These are phyloP conservation scores for Corniculantispora saksenae DNA, from an alignment of 2,329 filamentous ascomycete species.

Conservation along the genomic window DNA sequence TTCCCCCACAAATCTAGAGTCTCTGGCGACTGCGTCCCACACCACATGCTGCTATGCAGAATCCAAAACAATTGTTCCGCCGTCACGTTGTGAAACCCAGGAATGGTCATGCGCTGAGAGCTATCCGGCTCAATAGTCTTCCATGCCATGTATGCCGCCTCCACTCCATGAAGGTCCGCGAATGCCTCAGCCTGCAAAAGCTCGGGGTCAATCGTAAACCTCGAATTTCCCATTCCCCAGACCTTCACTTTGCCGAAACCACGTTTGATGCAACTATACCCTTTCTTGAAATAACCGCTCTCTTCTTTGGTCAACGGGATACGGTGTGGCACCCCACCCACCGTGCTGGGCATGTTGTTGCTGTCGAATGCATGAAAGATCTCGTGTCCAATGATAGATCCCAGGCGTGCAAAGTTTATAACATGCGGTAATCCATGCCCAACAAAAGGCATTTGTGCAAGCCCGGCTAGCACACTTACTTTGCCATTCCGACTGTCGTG, in stretches of 20 bases:
- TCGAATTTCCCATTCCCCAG: background rate
- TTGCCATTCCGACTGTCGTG: no score
- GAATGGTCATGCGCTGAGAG: conserved; percentile 31
- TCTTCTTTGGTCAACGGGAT: background rate
- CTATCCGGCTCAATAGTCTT: conserved; percentile 35
- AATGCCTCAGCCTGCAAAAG: background rate
- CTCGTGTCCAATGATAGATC: background rate
- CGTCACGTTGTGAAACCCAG: conserved; percentile 53
- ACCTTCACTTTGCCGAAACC: background rate
- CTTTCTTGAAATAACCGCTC: background rate
- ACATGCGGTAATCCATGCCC: background rate
- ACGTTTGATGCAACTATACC: background rate
- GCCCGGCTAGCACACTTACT: background rate
- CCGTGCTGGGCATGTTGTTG: background rate
- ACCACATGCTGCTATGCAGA: conserved; percentile 59
- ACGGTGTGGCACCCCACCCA: background rate
- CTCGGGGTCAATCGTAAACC: background rate
- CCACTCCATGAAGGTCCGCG: conserved; percentile 40
- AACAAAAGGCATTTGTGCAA: background rate
- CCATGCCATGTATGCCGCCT: conserved; percentile 59
- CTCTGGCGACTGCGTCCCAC: conserved; percentile 31
- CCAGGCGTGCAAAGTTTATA: background rate
- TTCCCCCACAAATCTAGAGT: conserved; percentile 53
- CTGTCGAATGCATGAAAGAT: background rate
- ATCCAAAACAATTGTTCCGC: conserved; percentile 64